Evolutionary conservation across 106 monocot species (phyloP).

Genomic region (Dendrobium catenatum): DNA sequence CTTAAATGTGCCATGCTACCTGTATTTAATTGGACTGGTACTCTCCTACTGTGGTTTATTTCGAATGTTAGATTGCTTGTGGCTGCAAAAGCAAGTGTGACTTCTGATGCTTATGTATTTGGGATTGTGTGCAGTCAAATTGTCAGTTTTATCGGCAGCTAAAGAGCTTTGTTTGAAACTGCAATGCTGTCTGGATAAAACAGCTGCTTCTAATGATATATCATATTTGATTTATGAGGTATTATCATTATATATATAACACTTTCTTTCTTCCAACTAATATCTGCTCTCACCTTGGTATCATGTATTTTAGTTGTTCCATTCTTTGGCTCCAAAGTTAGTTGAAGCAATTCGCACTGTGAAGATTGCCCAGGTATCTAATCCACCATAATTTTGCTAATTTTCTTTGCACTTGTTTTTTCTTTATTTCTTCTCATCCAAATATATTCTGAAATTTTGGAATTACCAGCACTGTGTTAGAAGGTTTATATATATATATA

Average conservation of each 20-base stretch:
- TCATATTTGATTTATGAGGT: constrained; percentile 49
- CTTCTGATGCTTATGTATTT: background rate
- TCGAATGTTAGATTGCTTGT: background rate
- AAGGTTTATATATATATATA: no score
- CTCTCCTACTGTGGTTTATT: background rate
- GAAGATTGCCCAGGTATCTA: constrained; percentile 74
- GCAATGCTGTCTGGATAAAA: constrained; percentile 9
- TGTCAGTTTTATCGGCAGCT: constrained; percentile 50
- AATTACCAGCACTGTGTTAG: background rate
- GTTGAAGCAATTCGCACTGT: constrained; percentile 56
- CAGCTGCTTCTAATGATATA: constrained; percentile 20
- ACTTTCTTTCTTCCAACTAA: background rate
- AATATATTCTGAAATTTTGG: background rate
- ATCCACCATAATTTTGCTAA: background rate
- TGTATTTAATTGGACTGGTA: constrained; percentile 72
- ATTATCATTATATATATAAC: background rate
- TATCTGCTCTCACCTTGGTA: background rate
- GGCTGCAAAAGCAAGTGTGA: background rate
- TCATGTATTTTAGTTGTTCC: constrained; percentile 44
- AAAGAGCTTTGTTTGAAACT: constrained; percentile 66
- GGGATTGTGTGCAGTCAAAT: constrained; percentile 42
- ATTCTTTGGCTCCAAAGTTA: constrained; percentile 41
- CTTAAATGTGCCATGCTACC: constrained; percentile 50
- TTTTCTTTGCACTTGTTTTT: background rate
- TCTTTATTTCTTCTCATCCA: background rate